Conservation (phyloP, 2,329 filamentous ascomycete species). For the Chaetomium globosum region DNA sequence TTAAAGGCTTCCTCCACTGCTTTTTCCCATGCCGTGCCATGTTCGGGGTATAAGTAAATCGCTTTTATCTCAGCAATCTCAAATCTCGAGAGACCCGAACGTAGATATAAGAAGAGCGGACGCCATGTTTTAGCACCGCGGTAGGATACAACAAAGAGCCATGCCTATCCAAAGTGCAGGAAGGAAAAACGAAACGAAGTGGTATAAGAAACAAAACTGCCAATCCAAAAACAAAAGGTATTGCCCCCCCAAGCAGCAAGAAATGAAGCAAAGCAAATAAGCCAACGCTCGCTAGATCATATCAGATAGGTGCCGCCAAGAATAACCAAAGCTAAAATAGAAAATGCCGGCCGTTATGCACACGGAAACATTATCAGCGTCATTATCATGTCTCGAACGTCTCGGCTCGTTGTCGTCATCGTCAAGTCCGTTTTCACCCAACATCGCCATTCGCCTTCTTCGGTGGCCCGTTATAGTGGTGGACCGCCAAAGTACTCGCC, state of each 20-base stretch:
- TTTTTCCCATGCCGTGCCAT: constrained; percentile 31
- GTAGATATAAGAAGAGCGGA: constrained; percentile 12
- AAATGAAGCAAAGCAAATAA: constrained; percentile 36
- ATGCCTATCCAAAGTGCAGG: constrained; percentile 3
- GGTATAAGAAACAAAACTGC: constrained; percentile 25
- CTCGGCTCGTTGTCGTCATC: constrained; percentile 11
- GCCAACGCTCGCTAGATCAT: constrained; percentile 33
- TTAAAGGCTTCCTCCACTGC: constrained; percentile 25
- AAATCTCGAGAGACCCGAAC: constrained; percentile 1
- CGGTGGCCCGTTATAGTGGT: constrained; percentile 10
- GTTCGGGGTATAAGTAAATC: constrained; percentile 44
- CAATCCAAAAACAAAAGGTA: constrained; percentile 1
- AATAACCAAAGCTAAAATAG: constrained; percentile 16
- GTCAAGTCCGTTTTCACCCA: constrained; percentile 28
- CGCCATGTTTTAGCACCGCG: constrained; percentile 20
- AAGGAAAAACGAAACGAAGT: constrained; percentile 14
- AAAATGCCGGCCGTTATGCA: constrained; percentile 23
- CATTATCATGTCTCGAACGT: constrained; percentile 22
- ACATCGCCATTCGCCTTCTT: constrained; percentile 28
- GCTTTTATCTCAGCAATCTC: constrained; percentile 28
- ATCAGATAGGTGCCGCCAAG: constrained; percentile 14
- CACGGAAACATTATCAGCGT: constrained; percentile 19
- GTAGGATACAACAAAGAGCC: constrained; percentile 20
- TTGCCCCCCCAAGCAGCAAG: constrained; percentile 31
- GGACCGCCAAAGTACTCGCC: constrained; percentile 22